A percentile compares a stretch with the other conserved stretches of the same genome.
Evolutionary conservation across 2,329 filamentous ascomycete genomes (phyloP).

Genomic region (Dactylella cylindrospora): DNA sequence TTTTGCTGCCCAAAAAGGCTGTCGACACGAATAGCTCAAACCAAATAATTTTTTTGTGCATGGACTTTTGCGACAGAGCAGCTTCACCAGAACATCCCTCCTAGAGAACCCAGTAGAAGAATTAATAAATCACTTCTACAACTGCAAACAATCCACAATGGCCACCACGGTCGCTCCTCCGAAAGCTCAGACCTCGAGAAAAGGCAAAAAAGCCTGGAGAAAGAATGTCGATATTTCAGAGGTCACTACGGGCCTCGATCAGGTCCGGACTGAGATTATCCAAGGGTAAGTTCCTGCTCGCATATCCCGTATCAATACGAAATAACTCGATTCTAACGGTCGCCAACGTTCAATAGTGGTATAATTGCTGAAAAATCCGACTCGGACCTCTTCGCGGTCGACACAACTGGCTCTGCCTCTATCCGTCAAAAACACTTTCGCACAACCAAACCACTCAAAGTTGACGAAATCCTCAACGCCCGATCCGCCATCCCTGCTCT

Average conservation of each 20-base stretch:
- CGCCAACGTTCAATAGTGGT: conserved; percentile 62
- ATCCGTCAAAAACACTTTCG: conserved; percentile 68
- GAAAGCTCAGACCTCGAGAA: conserved; percentile 78
- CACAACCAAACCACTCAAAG: conserved; percentile 75
- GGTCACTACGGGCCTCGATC: conserved; percentile 77
- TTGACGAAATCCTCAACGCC: conserved; percentile 85
- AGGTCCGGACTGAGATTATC: conserved; percentile 85
- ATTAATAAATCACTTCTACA: too few species aligned
- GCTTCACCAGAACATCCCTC: neutral
- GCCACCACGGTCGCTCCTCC: conserved; percentile 70
- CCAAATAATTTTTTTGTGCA: conserved; percentile 19
- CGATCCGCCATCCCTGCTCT: conserved; percentile 81
- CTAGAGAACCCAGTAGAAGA: neutral
- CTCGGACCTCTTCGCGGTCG: conserved; percentile 80
- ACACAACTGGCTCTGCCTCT: conserved; percentile 69
- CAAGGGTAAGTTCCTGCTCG: conserved; percentile 64
- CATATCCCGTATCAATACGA: conserved; percentile 2
- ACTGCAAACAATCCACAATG: conserved; percentile 10
- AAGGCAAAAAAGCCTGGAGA: conserved; percentile 98
- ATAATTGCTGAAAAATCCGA: conserved; percentile 80
- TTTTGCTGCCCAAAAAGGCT: conserved; percentile 18
- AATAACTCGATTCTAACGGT: conserved; percentile 38
- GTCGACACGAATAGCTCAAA: conserved; percentile 31
- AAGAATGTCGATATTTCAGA: conserved; percentile 96
- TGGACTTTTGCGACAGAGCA: conserved; percentile 20